These are phyloP conservation scores for Phytophthora fragariaefolia DNA, from an alignment of 352 stramenopile genomes.

Conservation along the genomic window DNA sequence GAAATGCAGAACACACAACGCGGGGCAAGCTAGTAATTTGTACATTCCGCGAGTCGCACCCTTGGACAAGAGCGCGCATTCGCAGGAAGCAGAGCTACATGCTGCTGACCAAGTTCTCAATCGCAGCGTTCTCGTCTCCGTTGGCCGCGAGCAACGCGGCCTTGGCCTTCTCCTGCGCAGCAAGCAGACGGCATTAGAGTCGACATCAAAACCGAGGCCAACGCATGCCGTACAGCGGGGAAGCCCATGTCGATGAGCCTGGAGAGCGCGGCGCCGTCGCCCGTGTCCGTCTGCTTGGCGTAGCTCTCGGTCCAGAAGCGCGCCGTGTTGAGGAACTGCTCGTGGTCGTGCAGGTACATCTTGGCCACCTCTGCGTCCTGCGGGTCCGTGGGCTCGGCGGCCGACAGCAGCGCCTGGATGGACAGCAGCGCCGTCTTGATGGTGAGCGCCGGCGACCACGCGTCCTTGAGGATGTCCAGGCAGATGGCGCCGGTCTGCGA, in stretches of 20 bases:
- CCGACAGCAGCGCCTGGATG: slow-evolving; percentile 96
- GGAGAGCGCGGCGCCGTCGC: slow-evolving; percentile 64
- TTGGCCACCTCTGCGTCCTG: slow-evolving; percentile 96
- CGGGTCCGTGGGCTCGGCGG: slow-evolving; percentile 92
- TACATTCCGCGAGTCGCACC: slow-evolving; percentile 32
- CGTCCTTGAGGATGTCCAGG: slow-evolving; percentile 98
- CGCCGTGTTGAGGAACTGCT: slow-evolving; percentile 94
- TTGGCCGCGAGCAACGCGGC: slow-evolving; percentile 66
- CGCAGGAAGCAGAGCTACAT: slow-evolving; percentile 49
- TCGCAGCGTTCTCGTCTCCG: slow-evolving; percentile 89
- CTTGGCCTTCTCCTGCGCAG: slow-evolving; percentile 79
- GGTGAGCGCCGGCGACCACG: slow-evolving; percentile 96
- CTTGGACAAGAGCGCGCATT: neutral
- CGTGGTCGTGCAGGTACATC: slow-evolving; percentile 95
- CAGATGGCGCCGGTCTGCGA: slow-evolving; percentile 98
- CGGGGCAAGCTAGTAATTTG: slow-evolving; percentile 23
- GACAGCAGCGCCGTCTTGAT: slow-evolving; percentile 97
- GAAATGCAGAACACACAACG: neutral
- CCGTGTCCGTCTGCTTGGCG: slow-evolving; percentile 73
- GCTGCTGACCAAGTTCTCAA: slow-evolving; percentile 79
- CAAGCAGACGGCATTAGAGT: too few species aligned
- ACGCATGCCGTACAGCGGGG: slow-evolving; percentile 61
- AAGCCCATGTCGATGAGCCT: slow-evolving; percentile 91
- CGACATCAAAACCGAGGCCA: too few species aligned
- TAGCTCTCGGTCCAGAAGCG: slow-evolving; percentile 97